A percentile compares a stretch with the other conserved stretches of the same genome.
These are phyloP conservation scores for Pestalotiopsis sp. DNA, from an alignment of 2,329 filamentous ascomycete species.

Conservation along the genomic window DNA sequence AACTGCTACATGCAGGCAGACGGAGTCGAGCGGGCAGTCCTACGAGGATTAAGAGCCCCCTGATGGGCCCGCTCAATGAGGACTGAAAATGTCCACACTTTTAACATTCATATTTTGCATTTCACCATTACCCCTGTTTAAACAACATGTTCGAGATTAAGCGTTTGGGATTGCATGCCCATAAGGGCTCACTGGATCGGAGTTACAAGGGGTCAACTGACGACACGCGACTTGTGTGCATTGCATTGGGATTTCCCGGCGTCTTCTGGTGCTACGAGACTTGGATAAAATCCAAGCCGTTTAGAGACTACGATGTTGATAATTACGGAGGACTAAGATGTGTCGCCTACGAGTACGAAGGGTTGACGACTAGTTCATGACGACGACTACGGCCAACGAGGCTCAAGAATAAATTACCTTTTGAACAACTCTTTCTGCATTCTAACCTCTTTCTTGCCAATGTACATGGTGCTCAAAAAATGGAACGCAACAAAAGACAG, in stretches of 20 bases:
- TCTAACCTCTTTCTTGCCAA: too few relatives aligned
- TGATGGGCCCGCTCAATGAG: constrained; percentile 53
- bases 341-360: neutral
- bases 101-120: constrained; percentile 18
- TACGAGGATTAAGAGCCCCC: constrained; percentile 60
- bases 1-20: constrained; percentile 58
- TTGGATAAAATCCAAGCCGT: neutral
- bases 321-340: neutral
- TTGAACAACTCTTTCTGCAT: neutral
- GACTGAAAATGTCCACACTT: constrained; percentile 26
- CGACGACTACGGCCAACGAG: constrained; percentile 4
- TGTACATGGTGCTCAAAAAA: too few relatives aligned
- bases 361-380: neutral
- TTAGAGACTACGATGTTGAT: neutral
- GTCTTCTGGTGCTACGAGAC: neutral
- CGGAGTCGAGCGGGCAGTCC: constrained; percentile 60
- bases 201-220: neutral
- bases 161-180: neutral
- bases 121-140: constrained; percentile 12
- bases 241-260: neutral
- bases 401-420: neutral
- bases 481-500: too few relatives aligned
- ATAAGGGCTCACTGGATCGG: neutral
- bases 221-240: neutral
- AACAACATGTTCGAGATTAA: neutral